phyloP scores from a whole-genome alignment of 768 basidiomycete genomes.

The Panaeolus cyanescens region DNA sequence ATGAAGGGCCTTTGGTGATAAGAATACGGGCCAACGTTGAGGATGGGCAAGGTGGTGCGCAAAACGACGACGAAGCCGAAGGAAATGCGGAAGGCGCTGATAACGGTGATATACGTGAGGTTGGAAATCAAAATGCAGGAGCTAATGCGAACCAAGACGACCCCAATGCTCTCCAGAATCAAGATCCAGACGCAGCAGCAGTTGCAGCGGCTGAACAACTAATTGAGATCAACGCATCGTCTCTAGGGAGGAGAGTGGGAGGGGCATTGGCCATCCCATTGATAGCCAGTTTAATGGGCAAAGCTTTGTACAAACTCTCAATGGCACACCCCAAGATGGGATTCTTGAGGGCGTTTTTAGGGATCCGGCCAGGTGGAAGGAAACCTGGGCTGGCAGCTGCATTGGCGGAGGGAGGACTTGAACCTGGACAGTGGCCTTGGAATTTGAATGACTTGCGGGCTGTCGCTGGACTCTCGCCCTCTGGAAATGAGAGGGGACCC shows the following conservation, averaged over 20 bases:
- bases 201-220: slow-evolving; percentile 56
- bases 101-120: slow-evolving; percentile 7
- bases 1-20: slow-evolving; percentile 37
- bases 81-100: slow-evolving; percentile 5
- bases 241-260: slow-evolving; percentile 66
- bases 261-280: slow-evolving; percentile 71
- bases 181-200: slow-evolving; percentile 43
- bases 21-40: slow-evolving; percentile 31
- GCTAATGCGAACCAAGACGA: slow-evolving; percentile 21
- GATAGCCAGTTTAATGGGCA: slow-evolving; percentile 68
- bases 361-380: neutral
- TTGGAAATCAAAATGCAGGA: slow-evolving; percentile 12
- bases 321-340: slow-evolving; percentile 28
- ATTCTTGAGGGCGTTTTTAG: slow-evolving; percentile 43
- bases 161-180: slow-evolving; percentile 19
- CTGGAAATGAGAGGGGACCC: slow-evolving; percentile 16
- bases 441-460: slow-evolving; percentile 4
- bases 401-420: slow-evolving; percentile 9
- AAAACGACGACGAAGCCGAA: slow-evolving; percentile 17
- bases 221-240: slow-evolving; percentile 56
- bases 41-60: slow-evolving; percentile 8
- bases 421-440: slow-evolving; percentile 10
- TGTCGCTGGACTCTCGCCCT: neutral
- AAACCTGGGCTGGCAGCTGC: slow-evolving; percentile 5
- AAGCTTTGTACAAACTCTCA: slow-evolving; percentile 56